Conservation (phyloP, 2,329 filamentous ascomycete species). For the Penicillium olsonii region DNA sequence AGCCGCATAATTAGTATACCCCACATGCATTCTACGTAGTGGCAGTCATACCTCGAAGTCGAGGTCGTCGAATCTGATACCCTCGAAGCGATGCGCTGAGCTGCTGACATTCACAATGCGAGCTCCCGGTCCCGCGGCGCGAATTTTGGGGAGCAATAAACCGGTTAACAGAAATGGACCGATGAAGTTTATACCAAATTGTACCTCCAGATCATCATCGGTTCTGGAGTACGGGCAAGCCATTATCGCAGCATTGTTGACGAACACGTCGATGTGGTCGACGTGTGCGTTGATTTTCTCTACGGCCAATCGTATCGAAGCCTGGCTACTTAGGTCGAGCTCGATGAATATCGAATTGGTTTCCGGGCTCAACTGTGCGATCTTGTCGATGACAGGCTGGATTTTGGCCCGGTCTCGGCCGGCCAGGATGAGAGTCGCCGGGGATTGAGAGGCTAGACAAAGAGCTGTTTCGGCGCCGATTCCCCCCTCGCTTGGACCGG, state of each 20-base stretch:
- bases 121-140: not conserved
- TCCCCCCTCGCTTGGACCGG: not conserved
- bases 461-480: slow-evolving; percentile 1
- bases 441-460: not conserved
- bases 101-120: slow-evolving; percentile 1
- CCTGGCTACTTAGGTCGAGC: not conserved
- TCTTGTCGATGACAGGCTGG: not conserved
- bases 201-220: not conserved
- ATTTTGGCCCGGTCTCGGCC: not conserved
- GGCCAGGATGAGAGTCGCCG: not conserved
- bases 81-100: not conserved
- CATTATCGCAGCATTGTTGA: slow-evolving; percentile 1
- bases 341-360: not conserved
- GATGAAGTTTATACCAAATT: not conserved
- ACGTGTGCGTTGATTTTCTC: not conserved
- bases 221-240: not conserved
- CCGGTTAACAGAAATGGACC: not conserved
- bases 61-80: not conserved
- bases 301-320: not conserved
- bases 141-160: not conserved
- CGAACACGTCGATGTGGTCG: not conserved
- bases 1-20: not conserved
- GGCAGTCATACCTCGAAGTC: not conserved
- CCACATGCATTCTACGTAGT: no score
- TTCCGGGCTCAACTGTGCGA: not conserved